These are phyloP conservation scores for Elsinoe perseae DNA, from an alignment of 2,329 filamentous ascomycete genomes.

Conservation along the genomic window DNA sequence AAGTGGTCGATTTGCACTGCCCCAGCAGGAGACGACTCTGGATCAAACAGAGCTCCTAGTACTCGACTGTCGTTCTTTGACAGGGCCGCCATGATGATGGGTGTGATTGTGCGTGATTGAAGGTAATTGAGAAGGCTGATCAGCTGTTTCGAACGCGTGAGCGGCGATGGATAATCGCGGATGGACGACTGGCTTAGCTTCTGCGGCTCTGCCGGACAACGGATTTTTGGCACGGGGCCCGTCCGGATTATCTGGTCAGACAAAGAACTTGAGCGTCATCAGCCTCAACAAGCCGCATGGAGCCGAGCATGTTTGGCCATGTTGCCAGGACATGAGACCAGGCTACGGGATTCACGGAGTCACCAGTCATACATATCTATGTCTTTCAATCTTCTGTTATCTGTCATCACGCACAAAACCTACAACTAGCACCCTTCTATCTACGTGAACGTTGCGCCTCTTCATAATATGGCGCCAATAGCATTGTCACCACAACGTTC, in stretches of 20 bases:
- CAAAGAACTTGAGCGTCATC: background rate
- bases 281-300: slow-evolving; percentile 9
- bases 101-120: too few relatives aligned
- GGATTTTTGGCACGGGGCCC: background rate
- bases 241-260: background rate
- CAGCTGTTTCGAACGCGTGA: background rate
- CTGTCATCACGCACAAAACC: background rate
- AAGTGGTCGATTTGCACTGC: slow-evolving; percentile 3
- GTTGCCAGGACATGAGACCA: background rate
- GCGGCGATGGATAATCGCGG: background rate
- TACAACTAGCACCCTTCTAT: background rate
- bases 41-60: slow-evolving; percentile 34
- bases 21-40: slow-evolving; percentile 32
- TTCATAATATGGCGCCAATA: slow-evolving; percentile 33
- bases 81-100: slow-evolving; percentile 23
- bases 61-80: slow-evolving; percentile 33
- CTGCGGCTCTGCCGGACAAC: background rate
- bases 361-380: background rate
- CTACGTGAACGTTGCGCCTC: too few relatives aligned
- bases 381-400: background rate
- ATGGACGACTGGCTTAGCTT: background rate
- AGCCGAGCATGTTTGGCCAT: background rate
- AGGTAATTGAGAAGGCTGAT: background rate
- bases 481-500: slow-evolving; percentile 25
- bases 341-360: background rate